Base-by-base conservation (phyloP, 495 filamentous ascomycete species). In the Beverwykella pulmonaria region DNA sequence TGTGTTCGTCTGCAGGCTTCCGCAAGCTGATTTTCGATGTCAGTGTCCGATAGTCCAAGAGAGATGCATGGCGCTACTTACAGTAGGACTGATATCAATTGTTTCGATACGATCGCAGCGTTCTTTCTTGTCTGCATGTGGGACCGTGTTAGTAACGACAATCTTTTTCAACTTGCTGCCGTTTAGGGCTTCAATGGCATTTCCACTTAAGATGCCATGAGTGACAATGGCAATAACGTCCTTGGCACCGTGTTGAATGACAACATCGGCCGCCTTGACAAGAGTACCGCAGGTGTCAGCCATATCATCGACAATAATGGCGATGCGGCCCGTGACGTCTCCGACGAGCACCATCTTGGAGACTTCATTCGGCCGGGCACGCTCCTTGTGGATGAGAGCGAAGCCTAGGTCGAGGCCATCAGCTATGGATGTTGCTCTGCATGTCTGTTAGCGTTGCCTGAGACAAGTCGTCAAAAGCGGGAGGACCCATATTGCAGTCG, bases 361-460 rank as follows among this genome's bases (percentile, higher is more conserved):
- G 67, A 98, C 93, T 77, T 97, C 94, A 75, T 97, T 97, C 57
- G 94, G 93, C 23, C 92, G 85, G 0, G 93, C 89, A 58, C 94
- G 92, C 79, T 98, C 93, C 80, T 98, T 98, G 86, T 98, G 94
- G 74, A 98, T 98, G 32, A 98, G 87, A n/a, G 94, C 94, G 78
- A 98, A 98, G 68, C 90, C 90, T 57, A 93, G 87, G 74, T 97
- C 92, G 50, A 98, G 86, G 23, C 92, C 89, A 76, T 98, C 95
- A 58, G 94, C 94, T 61, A 98, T 97, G 9, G 88, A 91, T n/a
- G 94, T 97, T 41, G 93, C 94, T 75, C 93, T 88, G 52, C 59
- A 34, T 57, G 58, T 44, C 20, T 1, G 39, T 74, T 58, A 70
- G 61, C 41, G 17, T 12, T 22, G 22, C 1, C 17, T 44, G 39